phyloP scores from a whole-genome alignment of 441 rosid genomes.

The Jatropha multifida region DNA sequence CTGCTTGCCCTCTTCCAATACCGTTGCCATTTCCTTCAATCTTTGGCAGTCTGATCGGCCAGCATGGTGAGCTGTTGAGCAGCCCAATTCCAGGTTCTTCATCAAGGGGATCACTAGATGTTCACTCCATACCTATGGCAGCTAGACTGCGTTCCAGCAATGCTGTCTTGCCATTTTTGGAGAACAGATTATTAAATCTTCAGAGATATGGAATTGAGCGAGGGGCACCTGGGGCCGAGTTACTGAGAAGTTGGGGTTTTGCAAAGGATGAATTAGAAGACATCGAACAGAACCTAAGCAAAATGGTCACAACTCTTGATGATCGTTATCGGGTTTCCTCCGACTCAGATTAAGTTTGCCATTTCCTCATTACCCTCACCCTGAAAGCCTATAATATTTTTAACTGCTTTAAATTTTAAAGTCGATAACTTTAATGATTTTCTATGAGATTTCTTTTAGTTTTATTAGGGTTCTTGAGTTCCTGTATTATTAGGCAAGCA shows the following conservation, averaged over 20 bases:
- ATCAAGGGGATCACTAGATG: constrained; percentile 65
- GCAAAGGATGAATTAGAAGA: constrained; percentile 77
- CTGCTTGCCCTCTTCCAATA: constrained; percentile 76
- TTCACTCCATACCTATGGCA: constrained; percentile 84
- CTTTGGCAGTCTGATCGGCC: constrained; percentile 62
- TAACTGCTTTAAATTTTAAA: not conserved
- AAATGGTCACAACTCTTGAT: constrained; percentile 57
- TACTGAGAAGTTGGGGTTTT: constrained; percentile 74
- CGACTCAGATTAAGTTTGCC: constrained; percentile 55
- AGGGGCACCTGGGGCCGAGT: constrained; percentile 66
- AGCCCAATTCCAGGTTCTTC: constrained; percentile 41
- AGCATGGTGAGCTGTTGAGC: constrained; percentile 67
- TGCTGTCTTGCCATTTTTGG: constrained; percentile 57
- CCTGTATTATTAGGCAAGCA: too few species aligned
- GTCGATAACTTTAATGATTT: not conserved
- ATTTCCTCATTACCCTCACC: not conserved
- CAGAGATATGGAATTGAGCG: constrained; percentile 52
- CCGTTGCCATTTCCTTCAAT: constrained; percentile 94
- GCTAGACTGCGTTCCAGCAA: constrained; percentile 65
- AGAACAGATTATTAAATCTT: constrained; percentile 55
- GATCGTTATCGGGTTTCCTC: constrained; percentile 45
- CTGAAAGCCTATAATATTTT: not conserved
- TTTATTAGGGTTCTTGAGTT: too few species aligned
- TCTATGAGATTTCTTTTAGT: not conserved
- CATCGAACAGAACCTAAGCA: constrained; percentile 57